phyloP scores from a whole-genome alignment of 768 basidiomycete species.

The Auricularia sp. region DNA sequence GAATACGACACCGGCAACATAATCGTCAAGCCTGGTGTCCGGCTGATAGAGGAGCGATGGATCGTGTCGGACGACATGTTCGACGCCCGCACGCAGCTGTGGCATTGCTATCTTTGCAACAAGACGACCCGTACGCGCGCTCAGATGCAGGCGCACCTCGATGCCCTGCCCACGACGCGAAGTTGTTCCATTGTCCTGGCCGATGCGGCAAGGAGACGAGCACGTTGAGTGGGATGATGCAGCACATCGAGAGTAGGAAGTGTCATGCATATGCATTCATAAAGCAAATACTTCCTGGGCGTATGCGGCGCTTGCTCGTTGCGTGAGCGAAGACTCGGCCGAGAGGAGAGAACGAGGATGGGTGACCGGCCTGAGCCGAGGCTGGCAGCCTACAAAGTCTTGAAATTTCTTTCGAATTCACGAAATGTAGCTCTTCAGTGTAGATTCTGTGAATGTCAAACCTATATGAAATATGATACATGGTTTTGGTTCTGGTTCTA shows the following conservation, averaged over 20 bases:
- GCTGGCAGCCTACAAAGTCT: too few relatives aligned
- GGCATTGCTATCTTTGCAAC: constrained; percentile 59
- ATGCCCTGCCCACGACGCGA: constrained; percentile 45
- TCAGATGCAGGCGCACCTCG: constrained; percentile 50
- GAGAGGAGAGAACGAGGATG: too few relatives aligned
- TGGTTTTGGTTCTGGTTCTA: too few relatives aligned
- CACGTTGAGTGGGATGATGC: constrained; percentile 47
- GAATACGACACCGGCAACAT: constrained; percentile 33
- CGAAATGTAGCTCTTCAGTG: too few relatives aligned
- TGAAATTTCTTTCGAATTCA: too few relatives aligned
- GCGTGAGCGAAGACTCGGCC: too few relatives aligned
- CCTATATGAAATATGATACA: too few relatives aligned
- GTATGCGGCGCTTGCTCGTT: too few relatives aligned
- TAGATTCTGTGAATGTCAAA: too few relatives aligned
- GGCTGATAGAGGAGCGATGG: constrained; percentile 20
- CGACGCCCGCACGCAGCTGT: constrained; percentile 27
- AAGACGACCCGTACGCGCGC: constrained; percentile 27
- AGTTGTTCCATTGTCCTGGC: constrained; percentile 21
- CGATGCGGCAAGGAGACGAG: constrained; percentile 33
- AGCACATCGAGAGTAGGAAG: constrained; percentile 54
- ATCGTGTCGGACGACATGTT: constrained; percentile 30
- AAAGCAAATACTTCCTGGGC: not conserved
- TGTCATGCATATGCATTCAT: constrained; percentile 22
- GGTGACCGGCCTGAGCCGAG: too few relatives aligned
- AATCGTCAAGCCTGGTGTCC: constrained; percentile 34